phyloP scores from a whole-genome alignment of 176 grass and related monocot genomes.

The Bothriochloa decipiens region DNA sequence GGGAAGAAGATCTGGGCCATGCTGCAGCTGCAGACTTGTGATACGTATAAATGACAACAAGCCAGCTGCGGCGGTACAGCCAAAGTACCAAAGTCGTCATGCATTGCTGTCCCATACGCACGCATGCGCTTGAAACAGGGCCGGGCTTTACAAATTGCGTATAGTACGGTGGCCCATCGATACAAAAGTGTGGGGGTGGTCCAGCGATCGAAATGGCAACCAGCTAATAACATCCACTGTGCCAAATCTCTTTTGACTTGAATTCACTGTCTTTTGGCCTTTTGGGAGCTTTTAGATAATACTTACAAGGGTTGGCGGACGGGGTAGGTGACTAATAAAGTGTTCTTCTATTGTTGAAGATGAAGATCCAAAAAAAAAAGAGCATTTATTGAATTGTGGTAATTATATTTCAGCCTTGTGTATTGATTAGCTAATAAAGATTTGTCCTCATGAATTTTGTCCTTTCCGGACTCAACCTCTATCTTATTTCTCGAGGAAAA shows the following conservation, averaged over 20 bases:
- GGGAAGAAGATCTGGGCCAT: too few relatives aligned
- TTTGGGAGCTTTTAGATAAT: background rate
- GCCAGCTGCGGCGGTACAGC: too few relatives aligned
- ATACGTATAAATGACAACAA: too few relatives aligned
- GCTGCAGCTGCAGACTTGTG: too few relatives aligned
- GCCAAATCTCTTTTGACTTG: constrained; percentile 24
- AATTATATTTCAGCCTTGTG: background rate
- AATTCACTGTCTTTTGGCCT: background rate
- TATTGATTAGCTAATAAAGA: background rate
- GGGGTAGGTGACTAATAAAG: background rate
- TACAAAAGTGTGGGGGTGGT: background rate
- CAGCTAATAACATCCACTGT: background rate
- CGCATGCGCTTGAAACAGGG: background rate
- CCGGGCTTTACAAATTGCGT: background rate
- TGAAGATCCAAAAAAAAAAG: background rate
- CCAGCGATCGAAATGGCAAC: background rate
- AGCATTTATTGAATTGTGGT: background rate
- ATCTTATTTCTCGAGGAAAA: background rate
- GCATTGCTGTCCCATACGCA: constrained; percentile 39
- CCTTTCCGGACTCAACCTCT: background rate
- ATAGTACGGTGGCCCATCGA: background rate
- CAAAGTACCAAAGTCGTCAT: constrained; percentile 4
- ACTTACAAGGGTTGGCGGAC: background rate
- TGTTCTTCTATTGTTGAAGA: background rate
- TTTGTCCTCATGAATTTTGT: background rate